Evolutionary conservation across 306 rosid species (phyloP), one percentile per base, ranked within the genome.

Genomic region (Cucurbita ficifolia): DNA sequence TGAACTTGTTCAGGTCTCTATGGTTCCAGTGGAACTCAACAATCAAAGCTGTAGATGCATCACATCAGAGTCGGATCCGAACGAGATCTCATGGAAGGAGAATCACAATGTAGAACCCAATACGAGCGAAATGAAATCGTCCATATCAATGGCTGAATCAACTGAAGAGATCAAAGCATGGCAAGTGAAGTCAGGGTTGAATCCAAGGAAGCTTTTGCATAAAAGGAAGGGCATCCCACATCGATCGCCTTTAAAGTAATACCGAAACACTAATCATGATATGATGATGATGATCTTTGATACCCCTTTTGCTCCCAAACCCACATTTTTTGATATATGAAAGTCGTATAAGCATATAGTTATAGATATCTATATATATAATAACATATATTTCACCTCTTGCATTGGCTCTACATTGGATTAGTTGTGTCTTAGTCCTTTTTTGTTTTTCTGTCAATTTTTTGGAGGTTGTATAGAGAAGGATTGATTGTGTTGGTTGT

Each of bases 61-160:
- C 35, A 57, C 65, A 70, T 78, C 81, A 19, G 78, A 80, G 51
- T 58, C 82, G 39, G 85, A 86, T 75, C 72, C 69, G 40, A 85
- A 53, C 51, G 91, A 81, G 52, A 73, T 74, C 38, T 74, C 85
- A 46, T 79, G 76, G 64, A 79, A 78, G 77, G 87, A 80, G 46
- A 84, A 76, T 61, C 83, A 48, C 35, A 77, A 80, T 70, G 80
- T 88, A 2, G 96, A 94, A 76, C 82, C 91, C 65, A 76, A 77
- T 18, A 63, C 65, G 46, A 84, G 80, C 10, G 90, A 84, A 69
- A 80, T 86, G 79, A 86, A 83, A 70, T 86, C 87, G 1, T 83
- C 89, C 1, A 85, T 94, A 49, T 86, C 99, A 1, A 80, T 90
- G 73, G 92, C 91, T n/a, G 96, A 92, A 76, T 87, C 96, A 24